Conservation (phyloP, 23 red algal genomes). For the Porphyridium purpureum region DNA sequence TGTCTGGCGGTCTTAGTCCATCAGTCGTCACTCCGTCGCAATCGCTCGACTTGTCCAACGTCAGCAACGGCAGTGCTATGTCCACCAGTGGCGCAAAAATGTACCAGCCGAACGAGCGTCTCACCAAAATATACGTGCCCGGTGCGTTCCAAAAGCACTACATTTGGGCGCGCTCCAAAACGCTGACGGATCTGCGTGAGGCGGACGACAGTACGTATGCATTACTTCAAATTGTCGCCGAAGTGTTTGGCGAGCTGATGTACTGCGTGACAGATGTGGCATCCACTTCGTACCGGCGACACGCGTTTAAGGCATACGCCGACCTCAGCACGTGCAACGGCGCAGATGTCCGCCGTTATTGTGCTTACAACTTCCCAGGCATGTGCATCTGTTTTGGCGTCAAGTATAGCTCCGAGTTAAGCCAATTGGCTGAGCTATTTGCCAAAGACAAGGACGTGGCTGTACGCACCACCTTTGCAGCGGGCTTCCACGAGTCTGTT, state of each 20-base stretch:
- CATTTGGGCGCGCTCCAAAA: no score
- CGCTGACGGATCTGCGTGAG: constrained; percentile 19
- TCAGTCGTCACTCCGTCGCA: no score
- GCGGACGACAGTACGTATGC: constrained; percentile 24
- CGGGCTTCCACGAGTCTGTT: constrained; percentile 50
- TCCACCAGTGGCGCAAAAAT: no score
- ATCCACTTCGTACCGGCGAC: background rate
- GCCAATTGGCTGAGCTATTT: constrained; percentile 38
- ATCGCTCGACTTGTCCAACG: no score
- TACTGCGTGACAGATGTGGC: background rate
- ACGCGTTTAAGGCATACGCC: constrained; percentile 50
- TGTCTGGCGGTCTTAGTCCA: no score
- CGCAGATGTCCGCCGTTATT: constrained; percentile 42
- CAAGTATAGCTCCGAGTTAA: constrained; percentile 33
- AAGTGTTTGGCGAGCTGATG: constrained; percentile 15
- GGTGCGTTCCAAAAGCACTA: no score
- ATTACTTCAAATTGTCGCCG: constrained; percentile 2
- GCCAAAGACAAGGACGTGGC: constrained; percentile 67
- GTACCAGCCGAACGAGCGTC: no score
- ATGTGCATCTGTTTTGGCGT: constrained; percentile 43
- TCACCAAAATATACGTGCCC: no score
- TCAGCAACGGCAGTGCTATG: no score
- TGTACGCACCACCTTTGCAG: constrained; percentile 46
- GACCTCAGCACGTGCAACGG: constrained; percentile 70
- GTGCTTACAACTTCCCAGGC: constrained; percentile 60